Evolutionary conservation across 495 filamentous ascomycete species (phyloP), one percentile per base, ranked within the genome.

Genomic region (Aspergillus asperescens): DNA sequence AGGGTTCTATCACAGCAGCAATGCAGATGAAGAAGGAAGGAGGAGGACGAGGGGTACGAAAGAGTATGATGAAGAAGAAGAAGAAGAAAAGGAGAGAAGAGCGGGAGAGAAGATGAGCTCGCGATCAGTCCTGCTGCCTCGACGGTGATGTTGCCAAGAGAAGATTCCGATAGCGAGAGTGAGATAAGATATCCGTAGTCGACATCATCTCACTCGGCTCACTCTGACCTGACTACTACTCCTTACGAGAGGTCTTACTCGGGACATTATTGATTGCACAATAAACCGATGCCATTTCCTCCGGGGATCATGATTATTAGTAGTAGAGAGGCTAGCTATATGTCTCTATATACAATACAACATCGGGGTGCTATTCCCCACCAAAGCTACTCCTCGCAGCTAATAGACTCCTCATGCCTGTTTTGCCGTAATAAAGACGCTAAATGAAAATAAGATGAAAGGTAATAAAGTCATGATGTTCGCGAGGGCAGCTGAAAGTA

Each of bases 321-420:
- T 45, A 48, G 52, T 49, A 49, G 54, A 50, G 42, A 34, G 52
- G 19, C 42, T 37, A 42, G 52, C 40, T 49, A 54, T 47, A 55
- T 13, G 48, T 59, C 57, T 59, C 57, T 59, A 59, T 59, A 59
- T 59, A 55, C 56, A 58, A 50, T 54, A 54, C 51, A 54, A 58
- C 50, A 52, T 43, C 32, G 42, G 40, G 37, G 49, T 49, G 29
- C 54, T 47, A 54, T 57, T 57, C 44, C 48, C 52, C 54, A 49
- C 41, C 50, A 52, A 57, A 38, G 54, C 46, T 44, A 47, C 44
- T 47, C 44, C 44, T 19, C 35, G 41, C 29, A 35, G 44, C 29
- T 47, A 25, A 47, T 34, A 29, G 45, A 55, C 57, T 60, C 57
- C 52, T 52, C 52, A 56, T 60, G 53, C 52, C 57, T 49, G 52